Conservation (phyloP, 345 rosid species). For the Streptanthus diversifolius region DNA sequence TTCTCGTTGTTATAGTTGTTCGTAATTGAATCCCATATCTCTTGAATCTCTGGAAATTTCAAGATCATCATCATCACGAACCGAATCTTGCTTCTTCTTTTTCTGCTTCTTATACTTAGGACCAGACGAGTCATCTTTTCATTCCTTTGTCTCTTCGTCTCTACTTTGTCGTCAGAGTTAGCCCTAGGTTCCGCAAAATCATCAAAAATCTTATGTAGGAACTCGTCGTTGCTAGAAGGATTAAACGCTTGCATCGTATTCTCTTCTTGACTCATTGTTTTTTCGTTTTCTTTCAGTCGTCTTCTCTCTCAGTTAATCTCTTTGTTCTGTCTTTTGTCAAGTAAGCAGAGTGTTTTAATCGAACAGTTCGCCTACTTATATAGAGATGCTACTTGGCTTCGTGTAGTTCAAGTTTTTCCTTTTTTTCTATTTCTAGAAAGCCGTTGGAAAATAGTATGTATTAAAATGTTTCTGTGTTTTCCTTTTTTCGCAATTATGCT, state of each 20-base stretch:
- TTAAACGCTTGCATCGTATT: neutral
- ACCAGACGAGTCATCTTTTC: neutral
- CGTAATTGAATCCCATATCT: slow-evolving; percentile 88
- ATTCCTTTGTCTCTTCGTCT: slow-evolving; percentile 47
- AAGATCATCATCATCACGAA: slow-evolving; percentile 9
- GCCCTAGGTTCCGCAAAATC: slow-evolving; percentile 33
- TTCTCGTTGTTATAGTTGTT: slow-evolving; percentile 43
- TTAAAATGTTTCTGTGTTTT: too few species aligned
- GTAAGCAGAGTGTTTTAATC: neutral
- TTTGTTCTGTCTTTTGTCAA: neutral
- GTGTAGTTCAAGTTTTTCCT: neutral
- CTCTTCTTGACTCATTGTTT: neutral
- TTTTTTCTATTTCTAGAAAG: too few species aligned
- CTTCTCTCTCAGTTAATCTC: neutral
- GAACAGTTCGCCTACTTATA: neutral
- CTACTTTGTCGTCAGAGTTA: slow-evolving; percentile 37
- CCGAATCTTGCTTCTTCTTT: slow-evolving; percentile 36
- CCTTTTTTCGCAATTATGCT: too few species aligned
- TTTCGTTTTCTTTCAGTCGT: too few species aligned
- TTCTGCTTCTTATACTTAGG: slow-evolving; percentile 40
- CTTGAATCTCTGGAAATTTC: slow-evolving; percentile 51
- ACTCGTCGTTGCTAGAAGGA: neutral
- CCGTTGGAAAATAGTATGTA: too few species aligned
- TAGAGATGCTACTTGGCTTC: neutral
- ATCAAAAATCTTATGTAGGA: slow-evolving; percentile 9